These are phyloP conservation scores for Floccularia luteovirens DNA, from an alignment of 768 basidiomycete genomes.

Conservation along the genomic window DNA sequence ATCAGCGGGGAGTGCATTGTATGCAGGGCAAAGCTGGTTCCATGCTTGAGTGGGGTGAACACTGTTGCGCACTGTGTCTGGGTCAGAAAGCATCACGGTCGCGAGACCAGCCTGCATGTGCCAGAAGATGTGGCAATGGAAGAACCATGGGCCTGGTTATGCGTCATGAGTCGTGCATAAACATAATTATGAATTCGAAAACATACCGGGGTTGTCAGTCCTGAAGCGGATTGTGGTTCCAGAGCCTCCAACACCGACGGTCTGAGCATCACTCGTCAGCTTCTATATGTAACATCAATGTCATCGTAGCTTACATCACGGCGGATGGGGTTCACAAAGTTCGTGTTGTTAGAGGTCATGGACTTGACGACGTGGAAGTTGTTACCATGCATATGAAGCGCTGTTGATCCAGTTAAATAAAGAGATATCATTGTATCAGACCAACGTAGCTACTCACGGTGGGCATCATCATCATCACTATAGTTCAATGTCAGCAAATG, in stretches of 20 bases:
- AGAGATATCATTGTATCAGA: conserved; percentile 12
- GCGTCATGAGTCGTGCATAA: not conserved
- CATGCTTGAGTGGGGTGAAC: conserved; percentile 5
- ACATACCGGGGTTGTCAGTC: conserved; percentile 9
- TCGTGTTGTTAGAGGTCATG: conserved; percentile 13
- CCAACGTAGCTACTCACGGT: conserved; percentile 6
- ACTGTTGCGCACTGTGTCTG: conserved; percentile 4
- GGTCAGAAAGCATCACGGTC: conserved; percentile 8
- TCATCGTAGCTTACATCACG: no score
- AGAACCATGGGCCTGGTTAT: conserved; percentile 10
- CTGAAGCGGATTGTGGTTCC: conserved; percentile 13
- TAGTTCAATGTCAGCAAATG: conserved; percentile 3
- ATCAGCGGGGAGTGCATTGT: no score
- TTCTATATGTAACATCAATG: no score
- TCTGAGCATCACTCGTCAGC: no score
- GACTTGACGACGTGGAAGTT: conserved; percentile 25
- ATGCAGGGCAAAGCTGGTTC: conserved; percentile 8
- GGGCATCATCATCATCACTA: conserved; percentile 12
- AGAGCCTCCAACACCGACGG: conserved; percentile 9
- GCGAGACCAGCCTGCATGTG: conserved; percentile 9
- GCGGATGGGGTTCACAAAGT: conserved; percentile 36
- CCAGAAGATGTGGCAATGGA: conserved; percentile 13
- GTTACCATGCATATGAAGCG: conserved; percentile 11
- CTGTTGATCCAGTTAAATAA: conserved; percentile 9
- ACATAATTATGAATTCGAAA: not conserved